Evolutionary conservation across 2,329 filamentous ascomycete species (phyloP).

Genomic region (Stemphylium vesicarium): DNA sequence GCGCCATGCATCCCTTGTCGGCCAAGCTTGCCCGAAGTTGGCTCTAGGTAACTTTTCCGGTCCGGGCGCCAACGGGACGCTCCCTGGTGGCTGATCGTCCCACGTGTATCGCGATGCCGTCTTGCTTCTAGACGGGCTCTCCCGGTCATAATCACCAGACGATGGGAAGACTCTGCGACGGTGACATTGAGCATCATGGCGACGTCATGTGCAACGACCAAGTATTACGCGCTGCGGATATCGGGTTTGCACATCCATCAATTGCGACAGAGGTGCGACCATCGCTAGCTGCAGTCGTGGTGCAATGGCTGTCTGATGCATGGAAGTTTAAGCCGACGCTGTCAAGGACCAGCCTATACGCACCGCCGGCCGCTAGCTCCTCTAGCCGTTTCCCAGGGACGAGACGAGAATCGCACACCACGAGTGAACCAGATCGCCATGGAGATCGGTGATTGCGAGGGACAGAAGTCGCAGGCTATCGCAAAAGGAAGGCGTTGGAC

Average conservation of each 20-base stretch:
- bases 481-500: background rate
- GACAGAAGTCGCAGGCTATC: background rate
- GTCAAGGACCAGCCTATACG: constrained; percentile 22
- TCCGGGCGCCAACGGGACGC: constrained; percentile 21
- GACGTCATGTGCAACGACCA: constrained; percentile 22
- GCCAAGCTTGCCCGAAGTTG: background rate
- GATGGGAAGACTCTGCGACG: constrained; percentile 13
- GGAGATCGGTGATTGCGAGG: background rate
- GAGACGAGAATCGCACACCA: constrained; percentile 6
- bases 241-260: constrained; percentile 9
- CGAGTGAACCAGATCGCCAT: constrained; percentile 7
- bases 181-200: constrained; percentile 2
- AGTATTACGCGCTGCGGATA: constrained; percentile 2
- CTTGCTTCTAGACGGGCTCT: constrained; percentile 13
- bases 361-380: constrained; percentile 20
- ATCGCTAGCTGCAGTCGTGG: background rate
- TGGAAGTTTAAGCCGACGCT: constrained; percentile 1
- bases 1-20: constrained; percentile 9
- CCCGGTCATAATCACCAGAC: constrained; percentile 29
- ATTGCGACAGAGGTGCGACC: constrained; percentile 1
- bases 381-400: constrained; percentile 11
- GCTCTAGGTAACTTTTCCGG: constrained; percentile 5
- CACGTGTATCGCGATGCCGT: constrained; percentile 18
- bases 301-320: constrained; percentile 2
- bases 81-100: constrained; percentile 27